Conservation (phyloP, 371 early-diverging fungal genomes). For the Apophysomyces variabilis region DNA sequence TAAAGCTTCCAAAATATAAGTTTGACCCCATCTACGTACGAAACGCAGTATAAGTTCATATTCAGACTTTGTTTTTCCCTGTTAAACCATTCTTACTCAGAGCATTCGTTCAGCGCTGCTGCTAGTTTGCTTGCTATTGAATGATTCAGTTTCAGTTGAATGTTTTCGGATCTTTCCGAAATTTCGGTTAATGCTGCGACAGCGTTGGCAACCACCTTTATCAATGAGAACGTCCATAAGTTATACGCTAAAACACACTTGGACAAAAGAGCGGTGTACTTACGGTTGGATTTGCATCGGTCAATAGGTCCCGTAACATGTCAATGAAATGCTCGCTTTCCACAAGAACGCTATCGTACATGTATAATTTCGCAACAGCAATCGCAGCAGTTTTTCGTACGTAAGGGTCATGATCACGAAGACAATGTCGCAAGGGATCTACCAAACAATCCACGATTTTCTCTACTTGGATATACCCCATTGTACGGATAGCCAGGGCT, state of each 20-base stretch:
- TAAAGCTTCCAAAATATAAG: conserved; percentile 89
- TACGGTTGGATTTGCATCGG: conserved; percentile 90
- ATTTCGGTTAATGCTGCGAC: conserved; percentile 95
- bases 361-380: conserved; percentile 88
- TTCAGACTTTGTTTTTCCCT: too few relatives aligned
- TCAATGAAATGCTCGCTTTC: conserved; percentile 70
- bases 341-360: conserved; percentile 33
- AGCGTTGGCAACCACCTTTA: conserved; percentile 92
- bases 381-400: conserved; percentile 74
- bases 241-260: neutral
- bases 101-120: conserved; percentile 96
- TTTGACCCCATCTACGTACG: conserved; percentile 89
- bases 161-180: conserved; percentile 77
- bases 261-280: conserved; percentile 24
- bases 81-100: conserved; percentile 65
- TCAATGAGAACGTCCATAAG: neutral
- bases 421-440: conserved; percentile 86
- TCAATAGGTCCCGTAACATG: conserved; percentile 85
- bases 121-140: conserved; percentile 86
- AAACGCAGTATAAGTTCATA: neutral
- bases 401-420: conserved; percentile 78
- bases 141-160: conserved; percentile 82
- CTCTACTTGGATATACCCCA: conserved; percentile 95
- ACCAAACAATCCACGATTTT: conserved; percentile 87
- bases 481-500: conserved; percentile 96